These are phyloP conservation scores for Sanghuangporus weigelae DNA, from an alignment of 1,284 basidiomycete species.

Conservation along the genomic window DNA sequence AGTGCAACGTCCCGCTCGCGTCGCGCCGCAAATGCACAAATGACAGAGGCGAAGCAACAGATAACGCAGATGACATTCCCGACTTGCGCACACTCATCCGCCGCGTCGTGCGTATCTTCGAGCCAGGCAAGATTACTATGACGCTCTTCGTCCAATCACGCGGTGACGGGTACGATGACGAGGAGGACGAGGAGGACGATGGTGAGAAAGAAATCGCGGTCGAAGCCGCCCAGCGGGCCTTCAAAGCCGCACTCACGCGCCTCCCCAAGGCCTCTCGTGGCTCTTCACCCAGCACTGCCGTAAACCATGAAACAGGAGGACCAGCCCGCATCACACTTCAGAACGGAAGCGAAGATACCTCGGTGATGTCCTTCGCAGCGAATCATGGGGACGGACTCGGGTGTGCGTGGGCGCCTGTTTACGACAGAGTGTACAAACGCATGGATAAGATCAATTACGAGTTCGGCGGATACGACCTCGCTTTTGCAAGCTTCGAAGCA, in stretches of 20 bases:
- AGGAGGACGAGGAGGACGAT: conserved; percentile 48
- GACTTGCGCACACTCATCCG: conserved; percentile 79
- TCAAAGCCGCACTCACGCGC: conserved; percentile 53
- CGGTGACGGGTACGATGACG: conserved; percentile 32
- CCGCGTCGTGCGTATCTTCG: conserved; percentile 90
- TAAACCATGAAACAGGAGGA: neutral
- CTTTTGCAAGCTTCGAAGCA: conserved; percentile 85
- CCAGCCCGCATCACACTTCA: neutral
- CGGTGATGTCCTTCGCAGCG: conserved; percentile 16
- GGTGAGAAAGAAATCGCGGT: conserved; percentile 48
- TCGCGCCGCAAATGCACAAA: conserved; percentile 4
- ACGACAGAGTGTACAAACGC: conserved; percentile 46
- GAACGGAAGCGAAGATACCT: neutral
- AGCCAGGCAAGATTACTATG: conserved; percentile 82
- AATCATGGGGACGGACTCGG: neutral
- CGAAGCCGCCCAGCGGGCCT: conserved; percentile 65
- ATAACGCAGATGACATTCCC: conserved; percentile 45
- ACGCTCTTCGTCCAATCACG: conserved; percentile 88
- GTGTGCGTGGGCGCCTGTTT: neutral
- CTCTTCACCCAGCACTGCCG: neutral
- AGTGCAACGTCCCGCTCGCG: conserved; percentile 91
- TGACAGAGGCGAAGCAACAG: conserved; percentile 25
- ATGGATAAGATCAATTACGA: conserved; percentile 99
- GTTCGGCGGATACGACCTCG: conserved; percentile 92
- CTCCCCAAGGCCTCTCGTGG: neutral